A percentile compares a stretch with the other conserved stretches of the same genome.
Evolutionary conservation across 176 grass and related monocot genomes (phyloP).

Genomic region (Melocanna baccifera): DNA sequence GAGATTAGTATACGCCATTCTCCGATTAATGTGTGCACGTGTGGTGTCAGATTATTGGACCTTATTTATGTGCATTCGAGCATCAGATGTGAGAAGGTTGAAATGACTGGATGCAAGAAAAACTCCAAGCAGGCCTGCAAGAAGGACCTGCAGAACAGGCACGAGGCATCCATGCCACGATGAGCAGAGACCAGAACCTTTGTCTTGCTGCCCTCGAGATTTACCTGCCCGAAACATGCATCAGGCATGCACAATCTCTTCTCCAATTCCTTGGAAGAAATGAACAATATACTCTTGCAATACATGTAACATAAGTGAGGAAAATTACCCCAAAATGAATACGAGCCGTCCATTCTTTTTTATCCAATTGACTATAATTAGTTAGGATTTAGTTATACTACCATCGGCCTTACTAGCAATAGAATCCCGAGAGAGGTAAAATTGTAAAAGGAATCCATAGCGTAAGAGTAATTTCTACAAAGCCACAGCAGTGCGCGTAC

Average conservation of each 20-base stretch:
- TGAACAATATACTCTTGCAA: background rate
- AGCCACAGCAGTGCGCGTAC: no score
- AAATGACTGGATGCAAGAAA: conserved; percentile 32
- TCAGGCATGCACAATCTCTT: background rate
- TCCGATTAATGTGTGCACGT: background rate
- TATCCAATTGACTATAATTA: no score
- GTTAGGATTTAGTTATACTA: no score
- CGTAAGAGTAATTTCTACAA: no score
- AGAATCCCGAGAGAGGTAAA: no score
- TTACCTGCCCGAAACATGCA: background rate
- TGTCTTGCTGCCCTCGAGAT: conserved; percentile 12
- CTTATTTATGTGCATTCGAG: conserved; percentile 51
- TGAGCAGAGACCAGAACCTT: conserved; percentile 48
- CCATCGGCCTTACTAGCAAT: no score
- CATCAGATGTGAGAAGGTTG: conserved; percentile 33
- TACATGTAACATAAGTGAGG: background rate
- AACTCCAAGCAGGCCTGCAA: conserved; percentile 40
- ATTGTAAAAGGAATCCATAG: no score
- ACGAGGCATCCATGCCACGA: no score
- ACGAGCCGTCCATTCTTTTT: no score
- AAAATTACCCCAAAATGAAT: no score
- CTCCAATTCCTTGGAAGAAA: background rate
- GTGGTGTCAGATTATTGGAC: conserved; percentile 13
- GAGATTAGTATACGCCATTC: background rate
- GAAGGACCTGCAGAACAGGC: conserved; percentile 50